phyloP scores from a whole-genome alignment of 306 rosid genomes.

The Bauhinia variegata region DNA sequence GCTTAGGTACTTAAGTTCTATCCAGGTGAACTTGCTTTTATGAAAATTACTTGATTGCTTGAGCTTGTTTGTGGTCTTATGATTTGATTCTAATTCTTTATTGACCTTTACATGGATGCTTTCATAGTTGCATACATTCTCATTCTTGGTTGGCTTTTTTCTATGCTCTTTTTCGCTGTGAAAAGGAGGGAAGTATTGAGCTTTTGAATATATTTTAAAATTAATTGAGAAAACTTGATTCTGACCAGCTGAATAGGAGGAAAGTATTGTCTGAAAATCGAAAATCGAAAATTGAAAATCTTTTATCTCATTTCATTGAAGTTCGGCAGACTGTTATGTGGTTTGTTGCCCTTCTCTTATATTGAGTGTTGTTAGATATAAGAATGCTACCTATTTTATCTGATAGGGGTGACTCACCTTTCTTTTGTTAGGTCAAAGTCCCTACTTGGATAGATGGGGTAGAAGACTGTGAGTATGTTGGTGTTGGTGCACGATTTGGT shows the following conservation, averaged over 20 bases:
- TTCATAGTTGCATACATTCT: neutral
- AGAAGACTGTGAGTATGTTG: conserved; percentile 75
- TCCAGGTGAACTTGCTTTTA: conserved; percentile 28
- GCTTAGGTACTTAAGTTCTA: conserved; percentile 24
- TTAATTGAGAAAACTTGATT: neutral
- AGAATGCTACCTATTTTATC: conserved; percentile 4
- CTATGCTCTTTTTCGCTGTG: conserved; percentile 15
- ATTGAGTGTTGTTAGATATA: conserved; percentile 16
- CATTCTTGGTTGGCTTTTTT: conserved; percentile 3
- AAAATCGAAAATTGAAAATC: conserved; percentile 11
- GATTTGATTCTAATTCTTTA: conserved; percentile 2
- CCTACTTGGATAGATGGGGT: conserved; percentile 78
- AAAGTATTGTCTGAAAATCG: neutral
- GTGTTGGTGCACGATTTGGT: conserved; percentile 98
- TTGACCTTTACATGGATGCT: neutral
- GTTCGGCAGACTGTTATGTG: neutral
- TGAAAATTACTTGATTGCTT: conserved; percentile 8
- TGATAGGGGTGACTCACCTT: conserved; percentile 16
- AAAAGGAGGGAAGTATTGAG: neutral
- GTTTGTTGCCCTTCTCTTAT: conserved; percentile 6
- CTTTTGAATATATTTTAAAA: neutral
- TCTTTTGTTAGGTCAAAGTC: conserved; percentile 73
- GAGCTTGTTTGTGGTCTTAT: conserved; percentile 14
- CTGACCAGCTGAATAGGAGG: no score
- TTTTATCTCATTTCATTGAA: conserved; percentile 8